Evolutionary conservation across 2,329 filamentous ascomycete species (phyloP), one percentile per base, ranked within the genome.

Genomic region (Gremmenia infestans): DNA sequence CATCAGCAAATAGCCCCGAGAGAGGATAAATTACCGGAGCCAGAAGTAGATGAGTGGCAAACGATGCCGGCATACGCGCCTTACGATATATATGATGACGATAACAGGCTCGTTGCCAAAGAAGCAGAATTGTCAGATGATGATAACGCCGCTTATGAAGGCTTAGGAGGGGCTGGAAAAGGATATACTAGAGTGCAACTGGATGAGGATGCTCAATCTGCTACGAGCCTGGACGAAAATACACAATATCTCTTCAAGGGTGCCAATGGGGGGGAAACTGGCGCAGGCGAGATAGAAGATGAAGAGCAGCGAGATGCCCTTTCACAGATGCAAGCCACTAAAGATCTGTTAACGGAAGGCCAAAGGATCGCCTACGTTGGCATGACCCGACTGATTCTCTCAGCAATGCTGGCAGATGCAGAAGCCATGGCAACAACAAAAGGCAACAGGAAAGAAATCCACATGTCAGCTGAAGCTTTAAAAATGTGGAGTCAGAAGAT

Each of bases 401-500:
- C 86, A 49, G 80, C 83, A 58, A 90, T 99, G 86, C 77, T 86
- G 52, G 82, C 82, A 60, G 85, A 89, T 35, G 70, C 86, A 53
- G 83, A 90, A 55, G 72, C 73, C 11, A 70, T 92, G 40, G 52
- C 63, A 5, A 73, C 74, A 28, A 85, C 80, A 2, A 89, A 80
- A 65, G 81, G 78, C 43, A 81, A 83, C 1, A 94, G 87, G 72
- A 97, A 93, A 71, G 76, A 85, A 45, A 71, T 91, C 11, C 79
- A 82, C 32, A 75, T 87, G 58, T 83, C 88, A 0, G 76, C 85
- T 11, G 94, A 97, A 71, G 82, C 86, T 37, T 87, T 89, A 75
- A 88, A 88, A 72, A 97, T 97, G 88, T 99, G 93, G 93, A 86
- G 89, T 55, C 94, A 99, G 71, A 95, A 95, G 75, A 96, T 96